Percentiles rank a stretch among this genome's conserved stretches.
phyloP scores from a whole-genome alignment of 139 green algal species.

The Picochlorum sp. region DNA sequence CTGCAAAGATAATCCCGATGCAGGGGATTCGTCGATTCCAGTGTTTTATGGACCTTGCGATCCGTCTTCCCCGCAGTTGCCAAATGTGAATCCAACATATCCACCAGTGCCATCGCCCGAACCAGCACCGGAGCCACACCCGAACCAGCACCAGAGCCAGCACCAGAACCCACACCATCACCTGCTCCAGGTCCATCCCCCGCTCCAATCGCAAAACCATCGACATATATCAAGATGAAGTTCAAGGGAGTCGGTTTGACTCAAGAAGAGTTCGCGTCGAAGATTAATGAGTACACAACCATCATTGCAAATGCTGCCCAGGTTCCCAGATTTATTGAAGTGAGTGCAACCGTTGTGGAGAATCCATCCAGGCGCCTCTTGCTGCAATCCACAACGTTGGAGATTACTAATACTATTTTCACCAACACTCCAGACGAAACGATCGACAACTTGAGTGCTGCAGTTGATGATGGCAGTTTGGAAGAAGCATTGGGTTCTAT shows the following conservation, averaged over 20 bases:
- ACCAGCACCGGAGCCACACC: not conserved
- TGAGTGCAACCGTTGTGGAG: not conserved
- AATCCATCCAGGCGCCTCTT: not conserved
- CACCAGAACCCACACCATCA: not conserved
- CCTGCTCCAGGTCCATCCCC: not conserved
- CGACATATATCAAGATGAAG: not conserved
- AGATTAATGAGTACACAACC: not conserved
- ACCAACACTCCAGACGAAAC: not conserved
- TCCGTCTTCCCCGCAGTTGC: conserved; percentile 8
- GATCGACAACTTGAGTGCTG: not conserved
- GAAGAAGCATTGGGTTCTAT: conserved; percentile 3
- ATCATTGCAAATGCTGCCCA: not conserved
- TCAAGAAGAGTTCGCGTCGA: not conserved
- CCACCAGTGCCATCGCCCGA: not conserved
- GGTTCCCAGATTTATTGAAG: not conserved
- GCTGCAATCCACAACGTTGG: not conserved
- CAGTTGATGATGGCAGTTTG: conserved; percentile 12
- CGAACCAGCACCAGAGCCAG: not conserved
- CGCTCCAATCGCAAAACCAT: not conserved
- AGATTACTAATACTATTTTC: conserved; percentile 11
- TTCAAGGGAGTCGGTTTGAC: not conserved
- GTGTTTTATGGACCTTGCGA: conserved; percentile 24
- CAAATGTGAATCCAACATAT: conserved; percentile 25
- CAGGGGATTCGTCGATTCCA: not conserved
- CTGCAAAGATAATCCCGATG: conserved; percentile 1